Evolutionary conservation across 225 moss, liverwort and hornwort species (phyloP).

Genomic region (Takakia lepidozioides): DNA sequence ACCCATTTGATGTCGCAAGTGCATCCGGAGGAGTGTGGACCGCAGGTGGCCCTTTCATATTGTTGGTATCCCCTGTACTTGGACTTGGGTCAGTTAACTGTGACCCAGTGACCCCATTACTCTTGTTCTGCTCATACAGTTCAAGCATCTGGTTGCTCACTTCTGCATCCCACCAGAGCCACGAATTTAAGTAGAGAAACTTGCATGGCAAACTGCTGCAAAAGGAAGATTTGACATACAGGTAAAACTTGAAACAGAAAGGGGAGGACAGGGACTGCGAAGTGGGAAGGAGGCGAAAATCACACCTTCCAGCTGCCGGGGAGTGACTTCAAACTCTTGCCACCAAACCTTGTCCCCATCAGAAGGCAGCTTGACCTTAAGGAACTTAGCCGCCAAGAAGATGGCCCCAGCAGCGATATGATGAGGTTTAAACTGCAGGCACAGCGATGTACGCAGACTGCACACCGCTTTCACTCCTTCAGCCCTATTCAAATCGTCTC

Average conservation of each 20-base stretch:
- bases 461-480: conserved; percentile 68
- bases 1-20: conserved; percentile 62
- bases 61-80: conserved; percentile 36
- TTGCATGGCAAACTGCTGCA: too few species aligned
- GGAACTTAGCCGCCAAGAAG: conserved; percentile 92
- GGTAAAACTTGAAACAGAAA: too few species aligned
- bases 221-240: too few species aligned
- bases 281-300: conserved; percentile 4
- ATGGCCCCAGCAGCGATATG: conserved; percentile 96
- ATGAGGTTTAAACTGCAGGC: conserved; percentile 97
- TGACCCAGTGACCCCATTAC: conserved; percentile 55
- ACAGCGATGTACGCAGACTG: conserved; percentile 95
- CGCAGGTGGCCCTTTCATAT: conserved; percentile 35
- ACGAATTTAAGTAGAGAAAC: too few species aligned
- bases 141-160: conserved; percentile 98
- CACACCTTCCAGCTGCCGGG: conserved; percentile 83
- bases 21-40: too few species aligned
- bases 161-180: too few species aligned
- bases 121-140: conserved; percentile 89
- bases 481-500: conserved; percentile 35
- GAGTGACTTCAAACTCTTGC: conserved; percentile 93
- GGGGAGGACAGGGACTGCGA: too few species aligned
- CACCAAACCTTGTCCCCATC: conserved; percentile 96
- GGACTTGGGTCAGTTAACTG: conserved; percentile 61
- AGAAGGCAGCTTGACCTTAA: conserved; percentile 81